Evolutionary conservation across 768 basidiomycete species (phyloP), one percentile per base, ranked within the genome.

Genomic region (Suillus occidentalis): DNA sequence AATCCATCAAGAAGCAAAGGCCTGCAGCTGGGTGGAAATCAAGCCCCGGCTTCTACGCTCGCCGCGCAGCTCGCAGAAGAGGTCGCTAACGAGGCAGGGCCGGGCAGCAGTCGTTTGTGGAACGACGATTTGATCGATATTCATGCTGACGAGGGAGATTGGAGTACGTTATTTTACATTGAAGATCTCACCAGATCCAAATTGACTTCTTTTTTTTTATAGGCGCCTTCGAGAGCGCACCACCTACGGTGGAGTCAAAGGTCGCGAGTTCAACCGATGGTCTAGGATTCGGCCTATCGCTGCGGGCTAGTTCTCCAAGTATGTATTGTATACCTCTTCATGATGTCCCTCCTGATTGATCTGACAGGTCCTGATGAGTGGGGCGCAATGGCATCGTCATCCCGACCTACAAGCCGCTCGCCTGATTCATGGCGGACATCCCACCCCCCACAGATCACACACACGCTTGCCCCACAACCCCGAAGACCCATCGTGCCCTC

Each of bases 121-220:
- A 82, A 77, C 56, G 89, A 85, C 9, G 92, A 98, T 75, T 75
- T 98, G 63, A 97, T 98, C 74, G 95, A 99, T 72, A 89, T 98
- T 5, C 89, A 95, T 71, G 95, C 92, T 0, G 96, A 99, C 70
- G 85, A 89, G 31, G 96, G 89, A 70, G 97, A 98, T 73, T 99
- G 96, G 96, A 91, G 96, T 92, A 73, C 73, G 89, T 82, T 3
- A 14, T 64, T 22, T 42, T n/a, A 45, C 55, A 53, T 55, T 31
- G 10, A 28, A 25, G 25, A 31, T 31, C 12, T 59, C 58, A 42
- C 18, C 12, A 7, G 34, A 34, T 34, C 20, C 14, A 2, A 2
- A 45, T 1, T 50, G 62, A 25, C 49, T 3, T 6, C 8, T n/a
- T n/a, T n/a, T n/a, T 20, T 56, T 7, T 63, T 62, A 14, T 61